Conservation (phyloP, 2,329 filamentous ascomycete species). For the Tricladium varicosporioides region DNA sequence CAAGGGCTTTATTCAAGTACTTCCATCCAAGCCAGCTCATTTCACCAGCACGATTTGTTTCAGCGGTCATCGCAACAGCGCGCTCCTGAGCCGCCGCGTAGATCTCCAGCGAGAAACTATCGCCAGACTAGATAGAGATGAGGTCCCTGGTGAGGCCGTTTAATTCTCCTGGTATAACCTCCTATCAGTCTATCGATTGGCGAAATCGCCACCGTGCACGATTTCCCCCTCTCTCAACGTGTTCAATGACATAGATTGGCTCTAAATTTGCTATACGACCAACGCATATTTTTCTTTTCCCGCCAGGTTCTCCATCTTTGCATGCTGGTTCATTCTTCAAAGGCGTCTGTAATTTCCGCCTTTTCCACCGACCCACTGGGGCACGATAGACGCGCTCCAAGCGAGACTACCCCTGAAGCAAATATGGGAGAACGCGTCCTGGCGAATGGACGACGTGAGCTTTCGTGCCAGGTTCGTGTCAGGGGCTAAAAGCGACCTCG, state of each 20-base stretch:
- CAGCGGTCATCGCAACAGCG: background rate
- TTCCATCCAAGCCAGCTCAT: background rate
- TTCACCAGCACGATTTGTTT: background rate
- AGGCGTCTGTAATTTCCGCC: background rate
- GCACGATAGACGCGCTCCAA: background rate
- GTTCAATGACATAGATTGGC: background rate
- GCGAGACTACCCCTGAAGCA: background rate
- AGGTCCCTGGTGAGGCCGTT: background rate
- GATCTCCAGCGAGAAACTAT: background rate
- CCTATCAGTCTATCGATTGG: slow-evolving; percentile 2
- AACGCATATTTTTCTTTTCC: slow-evolving; percentile 1
- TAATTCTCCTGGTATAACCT: background rate
- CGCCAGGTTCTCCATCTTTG: slow-evolving; percentile 1
- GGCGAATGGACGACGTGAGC: background rate
- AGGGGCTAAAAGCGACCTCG: background rate
- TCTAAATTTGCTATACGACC: background rate
- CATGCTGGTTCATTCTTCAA: background rate
- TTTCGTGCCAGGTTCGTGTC: background rate
- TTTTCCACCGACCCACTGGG: background rate
- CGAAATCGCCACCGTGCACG: background rate
- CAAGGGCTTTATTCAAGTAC: slow-evolving; percentile 3
- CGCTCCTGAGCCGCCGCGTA: background rate
- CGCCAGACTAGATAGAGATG: background rate
- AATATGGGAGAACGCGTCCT: background rate
- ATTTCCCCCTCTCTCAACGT: background rate